Percentiles rank a stretch among this genome's conserved stretches.
These are phyloP conservation scores for Talaromyces sp. DNA, from an alignment of 2,329 filamentous ascomycete species.

Conservation along the genomic window DNA sequence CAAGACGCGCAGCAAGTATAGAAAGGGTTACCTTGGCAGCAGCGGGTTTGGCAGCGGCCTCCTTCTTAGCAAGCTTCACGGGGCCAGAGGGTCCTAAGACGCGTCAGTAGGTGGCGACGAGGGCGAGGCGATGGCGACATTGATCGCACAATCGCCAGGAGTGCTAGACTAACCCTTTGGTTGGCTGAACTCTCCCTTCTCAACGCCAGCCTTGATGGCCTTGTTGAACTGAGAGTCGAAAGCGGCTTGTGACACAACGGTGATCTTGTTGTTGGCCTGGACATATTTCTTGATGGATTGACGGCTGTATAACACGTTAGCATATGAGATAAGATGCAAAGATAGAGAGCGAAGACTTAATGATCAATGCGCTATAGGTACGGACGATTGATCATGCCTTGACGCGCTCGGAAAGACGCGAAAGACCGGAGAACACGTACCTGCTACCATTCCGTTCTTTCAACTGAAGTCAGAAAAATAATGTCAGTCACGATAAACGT, in stretches of 20 bases:
- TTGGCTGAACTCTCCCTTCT: slow-evolving; percentile 80
- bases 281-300: slow-evolving; percentile 73
- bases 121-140: background rate
- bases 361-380: background rate
- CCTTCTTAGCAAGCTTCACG: slow-evolving; percentile 88
- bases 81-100: slow-evolving; percentile 70
- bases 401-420: slow-evolving; percentile 14
- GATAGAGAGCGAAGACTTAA: background rate
- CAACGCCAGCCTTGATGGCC: slow-evolving; percentile 73
- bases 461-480: slow-evolving; percentile 46
- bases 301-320: slow-evolving; percentile 47
- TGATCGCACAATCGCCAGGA: background rate
- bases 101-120: slow-evolving; percentile 23
- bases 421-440: slow-evolving; percentile 43
- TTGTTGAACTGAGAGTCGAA: slow-evolving; percentile 80
- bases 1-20: background rate
- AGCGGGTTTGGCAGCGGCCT: slow-evolving; percentile 42
- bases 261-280: slow-evolving; percentile 63
- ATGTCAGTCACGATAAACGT: background rate
- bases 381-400: slow-evolving; percentile 14
- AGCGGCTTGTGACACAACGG: slow-evolving; percentile 48
- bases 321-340: background rate
- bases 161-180: slow-evolving; percentile 68
- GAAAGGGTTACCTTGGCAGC: slow-evolving; percentile 27
- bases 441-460: slow-evolving; percentile 67